Evolutionary conservation across 2,329 filamentous ascomycete genomes (phyloP).

Genomic region (Monilinia laxa): DNA sequence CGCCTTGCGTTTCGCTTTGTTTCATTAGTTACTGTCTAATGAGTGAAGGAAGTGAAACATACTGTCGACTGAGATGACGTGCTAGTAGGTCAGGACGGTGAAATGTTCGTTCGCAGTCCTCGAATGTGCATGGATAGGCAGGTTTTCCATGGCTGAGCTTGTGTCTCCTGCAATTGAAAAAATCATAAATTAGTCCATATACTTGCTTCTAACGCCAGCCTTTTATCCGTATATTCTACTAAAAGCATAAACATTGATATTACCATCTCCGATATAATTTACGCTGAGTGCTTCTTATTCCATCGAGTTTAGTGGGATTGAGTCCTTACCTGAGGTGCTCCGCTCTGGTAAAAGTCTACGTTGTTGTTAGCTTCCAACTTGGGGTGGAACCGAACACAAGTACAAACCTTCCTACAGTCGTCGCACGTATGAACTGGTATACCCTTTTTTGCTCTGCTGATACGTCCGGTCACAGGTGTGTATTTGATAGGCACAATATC

Average conservation of each 20-base stretch:
- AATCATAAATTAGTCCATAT: neutral
- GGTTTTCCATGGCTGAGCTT: conserved; percentile 59
- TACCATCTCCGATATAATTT: neutral
- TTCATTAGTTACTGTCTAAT: conserved; percentile 27
- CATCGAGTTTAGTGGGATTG: neutral
- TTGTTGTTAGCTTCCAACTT: conserved; percentile 26
- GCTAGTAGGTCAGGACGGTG: conserved; percentile 59
- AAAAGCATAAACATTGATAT: neutral
- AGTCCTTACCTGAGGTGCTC: conserved; percentile 57
- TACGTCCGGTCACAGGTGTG: conserved; percentile 41
- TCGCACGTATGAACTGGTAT: conserved; percentile 41
- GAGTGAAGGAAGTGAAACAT: conserved; percentile 33
- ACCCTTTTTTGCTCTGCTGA: conserved; percentile 42
- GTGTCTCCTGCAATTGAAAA: conserved; percentile 50
- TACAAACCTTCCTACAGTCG: conserved; percentile 37
- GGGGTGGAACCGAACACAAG: neutral
- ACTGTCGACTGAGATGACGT: conserved; percentile 57
- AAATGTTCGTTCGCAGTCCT: conserved; percentile 57
- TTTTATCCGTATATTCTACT: neutral
- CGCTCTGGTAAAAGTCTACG: conserved; percentile 60
- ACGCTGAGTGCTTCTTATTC: neutral
- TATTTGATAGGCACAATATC: conserved; percentile 39
- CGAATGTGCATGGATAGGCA: conserved; percentile 50
- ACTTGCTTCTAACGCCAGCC: neutral
- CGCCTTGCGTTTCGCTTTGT: conserved; percentile 48